These are phyloP conservation scores for Suhomyces terraborum DNA, from an alignment of 1,139 yeast species.

Conservation along the genomic window DNA sequence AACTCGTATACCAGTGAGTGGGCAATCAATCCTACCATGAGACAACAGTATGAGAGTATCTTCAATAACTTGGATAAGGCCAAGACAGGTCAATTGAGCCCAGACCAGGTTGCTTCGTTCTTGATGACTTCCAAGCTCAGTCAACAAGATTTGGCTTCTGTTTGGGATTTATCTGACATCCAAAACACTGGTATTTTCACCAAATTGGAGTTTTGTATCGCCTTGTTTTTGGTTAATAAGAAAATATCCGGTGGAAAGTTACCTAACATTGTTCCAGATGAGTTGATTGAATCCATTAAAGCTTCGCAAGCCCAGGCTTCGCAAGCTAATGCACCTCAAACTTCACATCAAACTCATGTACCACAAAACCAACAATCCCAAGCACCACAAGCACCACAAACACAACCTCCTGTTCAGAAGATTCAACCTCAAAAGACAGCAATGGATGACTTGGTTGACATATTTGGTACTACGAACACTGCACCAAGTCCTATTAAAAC, in stretches of 20 bases:
- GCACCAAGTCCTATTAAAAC: constrained; percentile 26
- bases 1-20: constrained; percentile 49
- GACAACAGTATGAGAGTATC: constrained; percentile 74
- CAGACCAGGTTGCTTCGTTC: constrained; percentile 84
- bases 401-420: constrained; percentile 18
- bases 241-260: constrained; percentile 73
- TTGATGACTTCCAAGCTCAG: constrained; percentile 83
- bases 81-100: constrained; percentile 63
- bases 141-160: constrained; percentile 81
- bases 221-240: constrained; percentile 89
- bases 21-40: constrained; percentile 68
- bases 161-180: constrained; percentile 95
- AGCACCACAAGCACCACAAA: constrained; percentile 17
- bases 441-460: constrained; percentile 65
- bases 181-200: constrained; percentile 84
- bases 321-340: constrained; percentile 13
- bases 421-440: constrained; percentile 49
- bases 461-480: constrained; percentile 45
- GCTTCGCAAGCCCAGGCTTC: constrained; percentile 14
- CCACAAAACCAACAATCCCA: constrained; percentile 15
- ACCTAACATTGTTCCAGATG: constrained; percentile 68
- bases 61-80: constrained; percentile 75
- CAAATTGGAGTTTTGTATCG: constrained; percentile 83
- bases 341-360: constrained; percentile 10
- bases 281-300: constrained; percentile 42